Evolutionary conservation across 164 flowering plant species (phyloP).

Genomic region (Houttuynia cordata): DNA sequence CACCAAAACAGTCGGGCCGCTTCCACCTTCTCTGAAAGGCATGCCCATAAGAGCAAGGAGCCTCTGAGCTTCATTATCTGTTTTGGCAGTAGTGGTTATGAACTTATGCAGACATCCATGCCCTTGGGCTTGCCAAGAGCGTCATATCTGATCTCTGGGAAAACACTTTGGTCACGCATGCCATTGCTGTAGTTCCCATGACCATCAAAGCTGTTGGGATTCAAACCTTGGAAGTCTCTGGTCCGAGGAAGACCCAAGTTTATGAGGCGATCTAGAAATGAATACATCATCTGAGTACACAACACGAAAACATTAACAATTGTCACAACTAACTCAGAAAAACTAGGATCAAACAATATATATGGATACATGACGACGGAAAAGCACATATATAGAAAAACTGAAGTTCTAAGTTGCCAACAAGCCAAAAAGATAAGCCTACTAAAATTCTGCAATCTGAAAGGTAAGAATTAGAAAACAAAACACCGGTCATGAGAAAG

Average conservation of each 20-base stretch:
- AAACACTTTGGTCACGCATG: constrained; percentile 69
- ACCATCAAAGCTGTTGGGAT: constrained; percentile 86
- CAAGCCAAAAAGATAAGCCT: too few species aligned
- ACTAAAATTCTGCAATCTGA: too few species aligned
- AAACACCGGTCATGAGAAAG: too few species aligned
- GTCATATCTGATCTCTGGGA: constrained; percentile 73
- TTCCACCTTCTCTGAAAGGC: constrained; percentile 80
- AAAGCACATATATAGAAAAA: too few species aligned
- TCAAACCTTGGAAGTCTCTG: constrained; percentile 92
- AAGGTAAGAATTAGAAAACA: too few species aligned
- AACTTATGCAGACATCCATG: constrained; percentile 95
- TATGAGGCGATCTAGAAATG: constrained; percentile 81
- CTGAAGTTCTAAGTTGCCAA: too few species aligned
- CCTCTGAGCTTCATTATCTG: constrained; percentile 73
- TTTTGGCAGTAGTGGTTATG: constrained; percentile 75
- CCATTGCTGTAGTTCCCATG: constrained; percentile 73
- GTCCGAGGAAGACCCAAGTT: constrained; percentile 90
- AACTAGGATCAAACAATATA: too few species aligned
- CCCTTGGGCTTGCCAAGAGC: constrained; percentile 65
- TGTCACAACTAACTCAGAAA: too few species aligned
- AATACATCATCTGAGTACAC: constrained; percentile 61
- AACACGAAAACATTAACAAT: not conserved
- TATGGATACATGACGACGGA: too few species aligned
- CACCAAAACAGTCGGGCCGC: constrained; percentile 17
- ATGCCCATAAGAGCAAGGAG: constrained; percentile 91